Conservation (phyloP, 371 early-diverging fungal species). For the Rhizopus arrhizus region DNA sequence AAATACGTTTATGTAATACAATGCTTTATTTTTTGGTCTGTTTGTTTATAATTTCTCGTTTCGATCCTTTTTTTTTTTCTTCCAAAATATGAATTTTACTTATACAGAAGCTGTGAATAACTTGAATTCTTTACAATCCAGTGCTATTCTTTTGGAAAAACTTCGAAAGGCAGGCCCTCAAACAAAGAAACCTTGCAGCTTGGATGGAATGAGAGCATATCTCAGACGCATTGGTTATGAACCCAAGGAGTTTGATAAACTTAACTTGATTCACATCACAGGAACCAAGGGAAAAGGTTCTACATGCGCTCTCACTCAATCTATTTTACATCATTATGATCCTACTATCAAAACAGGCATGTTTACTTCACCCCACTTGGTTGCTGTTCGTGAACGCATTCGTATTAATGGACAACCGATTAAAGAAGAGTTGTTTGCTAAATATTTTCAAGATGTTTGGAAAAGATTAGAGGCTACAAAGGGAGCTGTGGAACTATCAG, state of each 20-base stretch:
- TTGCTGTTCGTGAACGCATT: slow-evolving; percentile 92
- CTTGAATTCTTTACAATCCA: slow-evolving; percentile 81
- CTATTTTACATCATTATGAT: slow-evolving; percentile 58
- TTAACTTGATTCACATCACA: slow-evolving; percentile 82
- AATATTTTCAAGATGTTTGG: slow-evolving; percentile 89
- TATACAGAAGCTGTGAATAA: slow-evolving; percentile 66
- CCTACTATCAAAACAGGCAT: slow-evolving; percentile 65
- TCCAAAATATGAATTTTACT: slow-evolving; percentile 15
- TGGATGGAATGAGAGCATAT: slow-evolving; percentile 74
- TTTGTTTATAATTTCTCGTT: background rate
- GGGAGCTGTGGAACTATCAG: slow-evolving; percentile 27
- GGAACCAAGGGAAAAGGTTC: slow-evolving; percentile 92
- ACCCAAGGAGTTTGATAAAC: slow-evolving; percentile 63
- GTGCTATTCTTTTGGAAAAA: slow-evolving; percentile 75
- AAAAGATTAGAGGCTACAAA: slow-evolving; percentile 65
- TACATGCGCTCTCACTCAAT: slow-evolving; percentile 73
- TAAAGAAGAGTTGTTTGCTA: slow-evolving; percentile 71
- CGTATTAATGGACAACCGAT: slow-evolving; percentile 88
- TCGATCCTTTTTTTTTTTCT: background rate
- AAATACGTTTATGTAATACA: background rate
- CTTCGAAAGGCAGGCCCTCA: slow-evolving; percentile 71
- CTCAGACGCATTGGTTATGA: slow-evolving; percentile 75
- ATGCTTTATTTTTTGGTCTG: background rate
- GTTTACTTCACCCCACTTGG: slow-evolving; percentile 93
- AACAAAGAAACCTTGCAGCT: slow-evolving; percentile 61